Evolutionary conservation across 2,329 filamentous ascomycete genomes (phyloP).

Genomic region (Orbilia brochopaga): DNA sequence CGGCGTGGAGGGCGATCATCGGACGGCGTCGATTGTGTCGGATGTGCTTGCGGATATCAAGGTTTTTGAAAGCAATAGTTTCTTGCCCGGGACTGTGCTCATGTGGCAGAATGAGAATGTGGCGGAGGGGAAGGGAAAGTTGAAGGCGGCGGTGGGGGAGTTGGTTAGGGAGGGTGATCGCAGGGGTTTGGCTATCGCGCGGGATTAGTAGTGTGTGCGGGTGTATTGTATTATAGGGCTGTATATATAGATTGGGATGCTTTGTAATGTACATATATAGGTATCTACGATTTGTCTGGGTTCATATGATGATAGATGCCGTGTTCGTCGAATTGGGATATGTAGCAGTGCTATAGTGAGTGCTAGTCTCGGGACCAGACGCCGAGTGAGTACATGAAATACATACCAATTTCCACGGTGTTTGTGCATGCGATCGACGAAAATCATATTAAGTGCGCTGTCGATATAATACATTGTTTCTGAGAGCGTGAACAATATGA

Average conservation of each 20-base stretch:
- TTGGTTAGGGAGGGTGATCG: slow-evolving; percentile 30
- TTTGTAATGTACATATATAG: background rate
- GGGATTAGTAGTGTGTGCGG: background rate
- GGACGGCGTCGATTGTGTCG: slow-evolving; percentile 51
- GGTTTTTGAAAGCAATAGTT: slow-evolving; percentile 40
- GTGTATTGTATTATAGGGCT: background rate
- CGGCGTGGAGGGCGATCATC: slow-evolving; percentile 52
- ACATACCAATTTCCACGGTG: too few species aligned
- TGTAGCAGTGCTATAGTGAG: too few species aligned
- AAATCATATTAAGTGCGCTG: too few species aligned
- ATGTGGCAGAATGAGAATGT: slow-evolving; percentile 49
- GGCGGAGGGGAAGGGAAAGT: slow-evolving; percentile 34
- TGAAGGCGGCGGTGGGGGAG: slow-evolving; percentile 28
- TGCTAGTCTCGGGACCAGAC: too few species aligned
- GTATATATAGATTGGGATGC: background rate
- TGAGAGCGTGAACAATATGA: too few species aligned
- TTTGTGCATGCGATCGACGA: too few species aligned
- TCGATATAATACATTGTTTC: too few species aligned
- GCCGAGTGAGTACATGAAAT: too few species aligned
- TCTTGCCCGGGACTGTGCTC: slow-evolving; percentile 42
- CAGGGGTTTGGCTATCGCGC: slow-evolving; percentile 9
- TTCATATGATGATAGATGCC: too few species aligned
- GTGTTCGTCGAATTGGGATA: too few species aligned
- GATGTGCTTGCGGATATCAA: slow-evolving; percentile 45
- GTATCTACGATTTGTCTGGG: too few species aligned